A percentile compares a stretch with the other conserved stretches of the same genome.
Evolutionary conservation across 352 stramenopile genomes (phyloP).

Genomic region (Phytophthora colocasiae): DNA sequence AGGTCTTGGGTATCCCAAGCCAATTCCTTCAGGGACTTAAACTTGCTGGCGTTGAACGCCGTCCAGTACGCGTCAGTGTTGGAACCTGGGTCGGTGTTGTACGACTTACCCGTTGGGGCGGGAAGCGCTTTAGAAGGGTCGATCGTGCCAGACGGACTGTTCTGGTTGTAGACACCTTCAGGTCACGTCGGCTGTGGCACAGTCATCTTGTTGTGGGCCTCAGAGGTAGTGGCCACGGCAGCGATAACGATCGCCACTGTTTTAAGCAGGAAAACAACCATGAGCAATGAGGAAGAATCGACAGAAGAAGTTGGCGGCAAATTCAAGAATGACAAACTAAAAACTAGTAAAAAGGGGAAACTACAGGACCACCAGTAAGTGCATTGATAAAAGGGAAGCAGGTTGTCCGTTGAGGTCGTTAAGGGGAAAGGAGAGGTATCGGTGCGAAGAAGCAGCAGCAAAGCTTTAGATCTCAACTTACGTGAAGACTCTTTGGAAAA

Average conservation of each 20-base stretch:
- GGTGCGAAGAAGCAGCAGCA: background rate
- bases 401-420: no score
- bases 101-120: conserved; percentile 39
- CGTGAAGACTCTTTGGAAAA: background rate
- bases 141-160: conserved; percentile 43
- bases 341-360: background rate
- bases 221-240: background rate
- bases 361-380: no score
- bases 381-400: no score
- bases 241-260: background rate
- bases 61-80: conserved; percentile 36
- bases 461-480: background rate
- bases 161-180: conserved; percentile 31
- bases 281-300: background rate
- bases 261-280: background rate
- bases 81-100: conserved; percentile 34
- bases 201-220: conserved; percentile 40
- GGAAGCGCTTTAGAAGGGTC: conserved; percentile 34
- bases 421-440: background rate
- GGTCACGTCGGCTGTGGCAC: conserved; percentile 39
- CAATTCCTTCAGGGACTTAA: conserved; percentile 38
- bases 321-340: background rate
- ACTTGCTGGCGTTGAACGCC: conserved; percentile 35
- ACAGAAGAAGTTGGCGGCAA: background rate
- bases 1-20: conserved; percentile 29